Evolutionary conservation across 495 filamentous ascomycete genomes (phyloP).

Genomic region (Jackrogersella multiformis): DNA sequence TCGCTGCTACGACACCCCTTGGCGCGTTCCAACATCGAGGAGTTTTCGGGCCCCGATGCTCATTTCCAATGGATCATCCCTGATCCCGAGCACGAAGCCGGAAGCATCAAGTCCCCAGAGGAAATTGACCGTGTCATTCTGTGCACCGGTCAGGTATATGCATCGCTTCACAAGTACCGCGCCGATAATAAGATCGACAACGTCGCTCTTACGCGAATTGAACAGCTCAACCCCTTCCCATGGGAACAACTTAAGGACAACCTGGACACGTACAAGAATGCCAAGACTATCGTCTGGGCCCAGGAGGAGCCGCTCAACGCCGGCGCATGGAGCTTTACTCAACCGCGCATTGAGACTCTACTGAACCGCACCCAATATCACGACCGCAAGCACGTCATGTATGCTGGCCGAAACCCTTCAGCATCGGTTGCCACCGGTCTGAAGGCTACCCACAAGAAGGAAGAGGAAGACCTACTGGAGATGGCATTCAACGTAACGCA

Average conservation of each 20-base stretch:
- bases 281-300: slow-evolving; percentile 93
- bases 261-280: slow-evolving; percentile 94
- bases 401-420: slow-evolving; percentile 89
- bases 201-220: slow-evolving; percentile 91
- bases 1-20: slow-evolving; percentile 90
- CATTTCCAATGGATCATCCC: slow-evolving; percentile 97
- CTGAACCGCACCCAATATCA: slow-evolving; percentile 91
- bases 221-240: slow-evolving; percentile 98
- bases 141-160: slow-evolving; percentile 95
- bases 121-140: slow-evolving; percentile 94
- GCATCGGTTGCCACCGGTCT: slow-evolving; percentile 92
- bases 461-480: slow-evolving; percentile 90
- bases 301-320: slow-evolving; percentile 99
- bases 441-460: slow-evolving; percentile 88
- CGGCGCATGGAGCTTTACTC: slow-evolving; percentile 92
- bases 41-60: slow-evolving; percentile 81
- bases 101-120: slow-evolving; percentile 76
- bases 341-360: slow-evolving; percentile 95
- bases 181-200: slow-evolving; percentile 82
- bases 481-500: slow-evolving; percentile 70
- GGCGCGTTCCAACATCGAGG: slow-evolving; percentile 85
- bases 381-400: slow-evolving; percentile 93
- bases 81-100: slow-evolving; percentile 80
- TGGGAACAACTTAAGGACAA: slow-evolving; percentile 97
- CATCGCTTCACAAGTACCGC: slow-evolving; percentile 89